Evolutionary conservation across 768 basidiomycete genomes (phyloP), one percentile per base, ranked within the genome.

Genomic region (Lenzites betulinus): DNA sequence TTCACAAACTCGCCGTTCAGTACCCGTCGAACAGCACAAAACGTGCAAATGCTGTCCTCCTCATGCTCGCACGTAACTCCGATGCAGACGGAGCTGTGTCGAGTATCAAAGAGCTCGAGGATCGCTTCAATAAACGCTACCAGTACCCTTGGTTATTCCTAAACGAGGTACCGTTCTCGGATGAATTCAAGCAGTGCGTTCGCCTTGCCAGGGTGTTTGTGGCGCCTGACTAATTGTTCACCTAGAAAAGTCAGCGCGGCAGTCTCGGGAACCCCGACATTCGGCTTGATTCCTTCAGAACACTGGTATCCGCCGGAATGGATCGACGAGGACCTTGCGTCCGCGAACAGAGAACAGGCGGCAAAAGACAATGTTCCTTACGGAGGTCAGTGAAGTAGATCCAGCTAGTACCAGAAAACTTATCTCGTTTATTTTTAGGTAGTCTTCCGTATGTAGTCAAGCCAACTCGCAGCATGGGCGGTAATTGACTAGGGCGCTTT

Each of bases 101-200:
- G 38, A 89, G 87, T 60, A 85, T 94, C 64, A 82, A 83, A 62
- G 83, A 89, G 71, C 75, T 93, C 75, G 96, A 98, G 75, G 88
- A 92, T 68, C 79, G 90, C 38, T 97, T 97, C 78, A 97, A 97
- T 74, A 76, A 79, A 36, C 82, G 80, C 58, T 89, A 83, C 66
- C 79, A 82, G 20, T 96, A 97, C 69, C 92, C 93, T 6, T 96
- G 91, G 72, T 86, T 93, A 28, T 90, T 97, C 73, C 77, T 98
- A 60, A 96, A 96, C 70, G 93, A 97, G 48, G 82, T 84, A 63
- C 83, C 85, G 0, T 95, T 96, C 72, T 78, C 82, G 9, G 84
- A 88, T 0, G 81, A 84, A 13, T 95, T 95, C 75, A 91, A 87
- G 69, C 67, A 63, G 81, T 69, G 9, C 38, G 28, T 2, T 20